Evolutionary conservation across 352 stramenopile species (phyloP).

Genomic region (Phytophthora idaei): DNA sequence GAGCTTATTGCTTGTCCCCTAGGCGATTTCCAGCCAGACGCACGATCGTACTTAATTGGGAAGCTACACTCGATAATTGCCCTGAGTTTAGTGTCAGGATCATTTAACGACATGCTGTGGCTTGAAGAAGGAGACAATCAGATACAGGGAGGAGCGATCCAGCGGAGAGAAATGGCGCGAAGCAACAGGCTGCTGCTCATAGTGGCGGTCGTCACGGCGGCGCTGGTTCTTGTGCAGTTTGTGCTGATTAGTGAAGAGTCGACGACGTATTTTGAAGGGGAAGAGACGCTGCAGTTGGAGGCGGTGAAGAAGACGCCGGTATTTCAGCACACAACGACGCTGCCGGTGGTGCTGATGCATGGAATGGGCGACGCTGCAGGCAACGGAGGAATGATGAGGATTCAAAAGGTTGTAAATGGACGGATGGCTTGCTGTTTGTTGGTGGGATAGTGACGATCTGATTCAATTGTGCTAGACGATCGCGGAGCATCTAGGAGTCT

Average conservation of each 20-base stretch:
- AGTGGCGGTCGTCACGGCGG: conserved; percentile 38
- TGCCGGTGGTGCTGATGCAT: conserved; percentile 90
- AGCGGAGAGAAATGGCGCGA: conserved; percentile 23
- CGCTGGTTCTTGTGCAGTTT: conserved; percentile 60
- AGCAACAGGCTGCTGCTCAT: conserved; percentile 45
- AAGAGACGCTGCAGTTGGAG: conserved; percentile 25
- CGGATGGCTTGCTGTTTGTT: not conserved
- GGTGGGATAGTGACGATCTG: conserved; percentile 1
- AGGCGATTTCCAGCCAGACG: conserved; percentile 37
- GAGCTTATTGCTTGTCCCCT: conserved; percentile 14
- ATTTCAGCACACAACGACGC: conserved; percentile 38
- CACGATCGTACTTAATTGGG: conserved; percentile 26
- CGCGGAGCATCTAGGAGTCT: conserved; percentile 77
- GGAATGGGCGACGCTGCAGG: conserved; percentile 95
- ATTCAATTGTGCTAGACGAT: conserved; percentile 46
- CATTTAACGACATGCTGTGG: conserved; percentile 12
- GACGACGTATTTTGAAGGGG: conserved; percentile 33
- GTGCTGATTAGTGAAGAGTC: conserved; percentile 52
- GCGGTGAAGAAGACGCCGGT: conserved; percentile 31
- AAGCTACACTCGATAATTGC: not conserved
- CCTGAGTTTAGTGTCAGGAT: conserved; percentile 4
- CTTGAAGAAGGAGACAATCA: conserved; percentile 38
- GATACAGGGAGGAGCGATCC: conserved; percentile 10
- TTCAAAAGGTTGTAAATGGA: conserved; percentile 65
- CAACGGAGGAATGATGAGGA: conserved; percentile 89